Conservation (phyloP, 2,329 filamentous ascomycete genomes). For the Colletotrichum destructivum region DNA sequence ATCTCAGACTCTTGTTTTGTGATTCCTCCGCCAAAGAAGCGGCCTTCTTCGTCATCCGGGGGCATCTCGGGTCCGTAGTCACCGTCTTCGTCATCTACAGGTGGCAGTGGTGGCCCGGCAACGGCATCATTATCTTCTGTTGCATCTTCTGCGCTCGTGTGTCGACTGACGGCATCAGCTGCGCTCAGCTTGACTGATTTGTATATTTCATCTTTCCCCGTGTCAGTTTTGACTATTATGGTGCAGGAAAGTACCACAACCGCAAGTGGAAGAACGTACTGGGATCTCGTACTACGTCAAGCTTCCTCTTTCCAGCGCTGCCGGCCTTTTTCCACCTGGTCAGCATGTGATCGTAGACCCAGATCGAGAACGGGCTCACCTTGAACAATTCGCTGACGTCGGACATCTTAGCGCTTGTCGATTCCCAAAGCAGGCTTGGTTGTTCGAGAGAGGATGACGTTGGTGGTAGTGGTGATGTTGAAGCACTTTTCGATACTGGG, state of each 20-base stretch:
- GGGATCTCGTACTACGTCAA: constrained; percentile 73
- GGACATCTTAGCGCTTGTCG: constrained; percentile 58
- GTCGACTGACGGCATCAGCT: constrained; percentile 60
- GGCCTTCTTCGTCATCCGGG: constrained; percentile 88
- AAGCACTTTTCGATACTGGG: background rate
- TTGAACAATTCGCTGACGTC: constrained; percentile 74
- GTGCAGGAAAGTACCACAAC: background rate
- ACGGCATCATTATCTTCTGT: constrained; percentile 62
- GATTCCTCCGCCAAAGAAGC: constrained; percentile 96
- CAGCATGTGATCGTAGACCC: constrained; percentile 1
- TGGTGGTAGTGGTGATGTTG: background rate
- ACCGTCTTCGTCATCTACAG: constrained; percentile 63
- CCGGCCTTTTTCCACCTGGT: constrained; percentile 57
- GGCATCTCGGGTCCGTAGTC: constrained; percentile 46
- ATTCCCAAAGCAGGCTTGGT: background rate
- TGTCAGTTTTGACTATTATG: background rate
- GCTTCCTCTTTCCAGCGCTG: constrained; percentile 72
- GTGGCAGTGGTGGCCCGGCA: constrained; percentile 64
- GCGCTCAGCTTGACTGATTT: constrained; percentile 71
- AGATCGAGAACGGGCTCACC: constrained; percentile 51
- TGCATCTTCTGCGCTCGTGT: constrained; percentile 62
- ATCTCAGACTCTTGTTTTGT: constrained; percentile 85
- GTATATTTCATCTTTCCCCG: constrained; percentile 70
- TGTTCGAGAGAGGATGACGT: background rate
- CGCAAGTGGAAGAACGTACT: constrained; percentile 60